Evolutionary conservation across 768 basidiomycete genomes (phyloP), one percentile per base, ranked within the genome.

Genomic region (Rubroboletus pulcherrimus): DNA sequence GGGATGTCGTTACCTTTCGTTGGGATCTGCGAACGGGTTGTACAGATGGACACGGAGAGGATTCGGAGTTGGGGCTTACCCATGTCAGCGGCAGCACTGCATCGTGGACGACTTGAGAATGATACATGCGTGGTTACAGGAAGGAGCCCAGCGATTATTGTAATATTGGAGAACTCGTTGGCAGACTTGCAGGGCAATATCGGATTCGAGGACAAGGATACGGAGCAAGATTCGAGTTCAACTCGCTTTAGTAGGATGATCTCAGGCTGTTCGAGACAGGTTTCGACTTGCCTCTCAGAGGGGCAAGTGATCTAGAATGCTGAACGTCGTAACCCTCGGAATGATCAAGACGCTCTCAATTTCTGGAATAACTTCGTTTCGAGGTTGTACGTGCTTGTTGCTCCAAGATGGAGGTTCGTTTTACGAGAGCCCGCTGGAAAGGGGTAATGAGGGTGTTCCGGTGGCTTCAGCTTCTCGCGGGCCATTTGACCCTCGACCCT

Each of bases 1-100:
- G 66, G 66, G 31, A 67, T 63, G 15, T 53, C 24, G 21, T 60
- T 68, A 0, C 63, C 66, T 51, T 21, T 49, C 4, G 61, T 55
- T 47, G 47, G 55, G 30, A 35, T 57, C 61, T 66, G 24, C 30
- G 37, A 31, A 42, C 7, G 9, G 5, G 30, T 49, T 38, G 17
- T 30, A 19, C 7, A 31, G 17, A 31, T 12, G 48, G 29, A 21
- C 8, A 15, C 31, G n/a, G 24, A 3, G 15, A 19, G 3, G 19
- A 5, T 21, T 37, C 14, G n/a, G 11, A 11, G 29, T 7, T 14
- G 11, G 4, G 19, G 30, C 63, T 52, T 58, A 56, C 64, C 64
- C 64, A 65, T 47, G 34, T 12, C 9, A 66, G 21, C 5, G 64
- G 64, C 15, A 60, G 11, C 3, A 11, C 33, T 14, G 52, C 34